Percentiles rank a stretch among this genome's conserved stretches.
These are phyloP conservation scores for Millerozyma acaciae DNA, from an alignment of 805 yeast species.

Conservation along the genomic window DNA sequence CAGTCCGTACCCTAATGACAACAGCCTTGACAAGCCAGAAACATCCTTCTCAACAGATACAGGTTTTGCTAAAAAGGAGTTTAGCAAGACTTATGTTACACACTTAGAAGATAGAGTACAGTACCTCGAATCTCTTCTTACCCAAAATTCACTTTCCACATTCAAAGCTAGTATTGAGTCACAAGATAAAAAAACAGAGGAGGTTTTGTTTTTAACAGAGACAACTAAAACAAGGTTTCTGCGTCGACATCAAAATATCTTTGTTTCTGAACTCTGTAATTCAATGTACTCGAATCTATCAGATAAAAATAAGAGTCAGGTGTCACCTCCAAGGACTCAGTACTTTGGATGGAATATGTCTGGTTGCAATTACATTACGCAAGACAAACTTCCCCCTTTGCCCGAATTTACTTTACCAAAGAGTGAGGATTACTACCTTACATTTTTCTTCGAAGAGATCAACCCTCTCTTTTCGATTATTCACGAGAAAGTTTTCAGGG, in stretches of 20 bases:
- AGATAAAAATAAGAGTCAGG: constrained; percentile 27
- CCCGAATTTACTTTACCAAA: constrained; percentile 20
- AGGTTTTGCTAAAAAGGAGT: constrained; percentile 9
- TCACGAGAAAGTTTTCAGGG: constrained; percentile 51
- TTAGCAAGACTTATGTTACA: constrained; percentile 19
- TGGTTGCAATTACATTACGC: constrained; percentile 48
- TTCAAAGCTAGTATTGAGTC: constrained; percentile 11
- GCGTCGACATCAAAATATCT: constrained; percentile 42
- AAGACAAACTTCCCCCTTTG: constrained; percentile 29
- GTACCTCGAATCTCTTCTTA: constrained; percentile 32
- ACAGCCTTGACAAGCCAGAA: no score
- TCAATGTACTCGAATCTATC: constrained; percentile 29
- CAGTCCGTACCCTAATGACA: no score
- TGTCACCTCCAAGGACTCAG: constrained; percentile 52
- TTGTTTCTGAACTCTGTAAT: constrained; percentile 38
- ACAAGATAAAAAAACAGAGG: constrained; percentile 19
- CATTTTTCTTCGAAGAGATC: constrained; percentile 44
- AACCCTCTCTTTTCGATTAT: constrained; percentile 52
- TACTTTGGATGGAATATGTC: constrained; percentile 64
- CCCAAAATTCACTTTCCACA: constrained; percentile 11
- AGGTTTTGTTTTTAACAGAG: no score
- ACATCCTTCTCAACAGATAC: no score
- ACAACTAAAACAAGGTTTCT: constrained; percentile 45
- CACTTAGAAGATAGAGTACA: constrained; percentile 40
- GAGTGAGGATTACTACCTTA: constrained; percentile 18